A percentile compares a stretch with the other conserved stretches of the same genome.
Conservation (phyloP, 805 yeast species). For the Saccharomycopsis fermentans region DNA sequence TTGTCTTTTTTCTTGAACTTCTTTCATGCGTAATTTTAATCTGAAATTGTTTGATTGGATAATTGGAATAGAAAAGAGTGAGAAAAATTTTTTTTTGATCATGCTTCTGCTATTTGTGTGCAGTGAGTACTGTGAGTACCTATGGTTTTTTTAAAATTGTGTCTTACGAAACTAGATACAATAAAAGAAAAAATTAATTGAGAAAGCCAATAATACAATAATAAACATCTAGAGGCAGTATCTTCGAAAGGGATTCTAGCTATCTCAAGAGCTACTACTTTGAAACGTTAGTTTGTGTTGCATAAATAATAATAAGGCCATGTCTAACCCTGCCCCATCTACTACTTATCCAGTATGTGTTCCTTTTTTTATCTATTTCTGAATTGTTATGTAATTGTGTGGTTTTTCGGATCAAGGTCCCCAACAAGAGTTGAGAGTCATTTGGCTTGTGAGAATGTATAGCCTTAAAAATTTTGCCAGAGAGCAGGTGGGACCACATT, state of each 20-base stretch:
- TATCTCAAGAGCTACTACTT: neutral
- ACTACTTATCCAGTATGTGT: conserved; percentile 11
- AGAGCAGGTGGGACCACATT: too few relatives aligned
- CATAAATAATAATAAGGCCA: conserved; percentile 50
- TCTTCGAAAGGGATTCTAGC: too few relatives aligned
- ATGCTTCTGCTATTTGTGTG: neutral
- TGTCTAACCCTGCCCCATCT: conserved; percentile 15
- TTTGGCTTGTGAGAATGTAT: neutral
- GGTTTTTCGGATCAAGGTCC: neutral
- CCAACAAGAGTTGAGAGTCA: neutral
- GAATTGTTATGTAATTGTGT: neutral
- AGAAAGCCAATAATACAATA: neutral
- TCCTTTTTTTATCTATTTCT: neutral
- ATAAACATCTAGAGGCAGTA: too few relatives aligned
- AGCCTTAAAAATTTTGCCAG: too few relatives aligned
- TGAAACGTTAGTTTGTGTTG: neutral
- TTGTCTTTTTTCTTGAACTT: neutral
- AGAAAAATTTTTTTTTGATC: neutral
- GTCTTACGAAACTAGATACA: neutral
- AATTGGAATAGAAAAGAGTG: neutral
- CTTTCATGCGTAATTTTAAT: neutral
- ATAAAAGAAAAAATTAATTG: neutral
- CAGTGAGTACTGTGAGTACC: neutral
- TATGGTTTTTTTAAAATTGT: neutral
- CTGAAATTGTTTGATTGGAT: conserved; percentile 2